These are phyloP conservation scores for Ceratocystis smalleyi DNA, from an alignment of 2,329 filamentous ascomycete genomes.

Conservation along the genomic window DNA sequence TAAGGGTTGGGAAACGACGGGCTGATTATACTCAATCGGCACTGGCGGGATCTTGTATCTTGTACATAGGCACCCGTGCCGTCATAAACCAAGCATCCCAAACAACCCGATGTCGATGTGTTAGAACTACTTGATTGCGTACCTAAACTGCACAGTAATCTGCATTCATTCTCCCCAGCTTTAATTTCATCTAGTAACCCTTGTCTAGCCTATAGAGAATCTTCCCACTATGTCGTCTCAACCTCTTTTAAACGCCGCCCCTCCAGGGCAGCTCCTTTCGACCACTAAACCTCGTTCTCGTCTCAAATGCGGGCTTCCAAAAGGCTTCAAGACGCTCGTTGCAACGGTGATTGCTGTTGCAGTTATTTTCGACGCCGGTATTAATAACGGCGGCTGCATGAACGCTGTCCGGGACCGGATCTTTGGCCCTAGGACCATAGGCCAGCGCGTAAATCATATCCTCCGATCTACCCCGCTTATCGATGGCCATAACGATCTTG, in stretches of 20 bases:
- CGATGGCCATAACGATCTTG: conserved; percentile 86
- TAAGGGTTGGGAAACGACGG: too few relatives aligned
- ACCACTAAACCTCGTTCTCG: neutral
- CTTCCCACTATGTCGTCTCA: conserved; percentile 7
- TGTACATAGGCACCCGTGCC: too few relatives aligned
- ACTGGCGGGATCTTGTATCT: too few relatives aligned
- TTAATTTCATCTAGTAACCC: neutral
- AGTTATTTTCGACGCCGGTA: neutral
- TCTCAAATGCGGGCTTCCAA: neutral
- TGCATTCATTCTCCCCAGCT: neutral
- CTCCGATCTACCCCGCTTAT: conserved; percentile 15
- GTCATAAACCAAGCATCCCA: too few relatives aligned
- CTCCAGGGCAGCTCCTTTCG: neutral
- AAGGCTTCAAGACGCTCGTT: neutral
- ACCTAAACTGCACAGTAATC: too few relatives aligned
- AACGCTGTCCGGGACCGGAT: neutral
- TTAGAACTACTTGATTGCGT: too few relatives aligned
- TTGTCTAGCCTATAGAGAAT: neutral
- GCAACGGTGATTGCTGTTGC: neutral
- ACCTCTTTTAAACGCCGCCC: neutral
- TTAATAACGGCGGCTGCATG: neutral
- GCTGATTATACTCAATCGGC: too few relatives aligned
- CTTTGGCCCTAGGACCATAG: conserved; percentile 4
- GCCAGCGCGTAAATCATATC: conserved; percentile 9
- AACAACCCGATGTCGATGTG: too few relatives aligned